A percentile compares a stretch with the other conserved stretches of the same genome.
phyloP scores from a whole-genome alignment of 75 land plant genomes.

The Picea sitchensis region DNA sequence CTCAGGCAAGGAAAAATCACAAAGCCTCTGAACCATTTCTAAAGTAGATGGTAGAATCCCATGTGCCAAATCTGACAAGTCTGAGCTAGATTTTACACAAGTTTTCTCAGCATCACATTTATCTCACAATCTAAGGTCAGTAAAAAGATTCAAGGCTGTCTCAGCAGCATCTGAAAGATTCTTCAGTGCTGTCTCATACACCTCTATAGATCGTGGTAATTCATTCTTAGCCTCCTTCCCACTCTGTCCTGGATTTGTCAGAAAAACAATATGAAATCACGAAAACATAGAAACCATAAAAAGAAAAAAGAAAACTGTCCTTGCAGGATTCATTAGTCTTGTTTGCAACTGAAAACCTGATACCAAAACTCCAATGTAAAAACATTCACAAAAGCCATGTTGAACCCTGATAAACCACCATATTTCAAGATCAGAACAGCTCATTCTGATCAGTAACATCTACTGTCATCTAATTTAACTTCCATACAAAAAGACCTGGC shows the following conservation, averaged over 20 bases:
- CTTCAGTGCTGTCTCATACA: conserved; percentile 18
- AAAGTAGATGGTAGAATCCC: conserved; percentile 3
- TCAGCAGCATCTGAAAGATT: conserved; percentile 34
- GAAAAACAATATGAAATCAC: neutral
- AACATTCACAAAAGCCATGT: neutral
- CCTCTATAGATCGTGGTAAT: conserved; percentile 4
- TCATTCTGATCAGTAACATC: too few relatives aligned
- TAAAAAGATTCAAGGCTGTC: conserved; percentile 22
- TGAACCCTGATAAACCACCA: neutral
- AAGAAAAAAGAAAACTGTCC: neutral
- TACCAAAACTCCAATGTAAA: neutral
- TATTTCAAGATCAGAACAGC: too few relatives aligned
- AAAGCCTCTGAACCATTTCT: conserved; percentile 5
- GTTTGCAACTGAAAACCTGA: neutral
- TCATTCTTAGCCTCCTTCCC: neutral
- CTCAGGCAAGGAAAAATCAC: neutral
- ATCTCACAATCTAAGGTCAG: neutral
- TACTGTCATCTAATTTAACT: too few relatives aligned
- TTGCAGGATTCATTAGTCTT: neutral
- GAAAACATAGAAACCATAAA: neutral
- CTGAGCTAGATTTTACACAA: conserved; percentile 2
- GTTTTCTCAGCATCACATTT: neutral
- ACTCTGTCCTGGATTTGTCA: neutral
- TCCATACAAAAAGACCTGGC: too few relatives aligned
- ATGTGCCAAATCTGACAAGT: neutral